Evolutionary conservation across 176 grass and related monocot species (phyloP), one percentile per base, ranked within the genome.

Genomic region (Chrysopogon serrulatus): DNA sequence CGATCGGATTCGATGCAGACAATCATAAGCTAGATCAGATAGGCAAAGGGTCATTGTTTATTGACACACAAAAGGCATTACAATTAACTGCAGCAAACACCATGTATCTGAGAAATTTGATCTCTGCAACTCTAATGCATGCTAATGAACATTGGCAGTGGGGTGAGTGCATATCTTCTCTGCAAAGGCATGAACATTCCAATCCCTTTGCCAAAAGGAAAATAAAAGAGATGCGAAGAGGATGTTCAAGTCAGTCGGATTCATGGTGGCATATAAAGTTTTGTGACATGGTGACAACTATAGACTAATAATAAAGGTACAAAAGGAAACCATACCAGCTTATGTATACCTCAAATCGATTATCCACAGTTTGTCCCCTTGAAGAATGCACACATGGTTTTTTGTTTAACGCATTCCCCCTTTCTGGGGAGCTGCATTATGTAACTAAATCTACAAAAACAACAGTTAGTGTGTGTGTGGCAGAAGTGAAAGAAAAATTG

Each of bases 1-100:
- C 57, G 31, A 21, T 78, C 21, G 0, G 84, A 90, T 83, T 79
- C 88, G 4, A 39, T 86, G 79, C 88, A 77, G 30, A 47, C 84
- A 40, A 90, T 74, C 3, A 16, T 82, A 66, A 82, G 73, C 39
- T 90, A 89, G 82, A 77, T 77, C 10, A 5, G 43, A 66, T 49
- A 71, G 8, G 9, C 1, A 62, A 72, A 79, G 2, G 3, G 3
- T 6, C n/a, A 28, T 5, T 61, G 24, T 59, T 59, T 1, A 24
- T 15, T 28, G 33, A 41, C 62, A 15, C 64, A 63, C 31, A 5
- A 8, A 24, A 16, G 74, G 2, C 6, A 11, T 18, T 42, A 4
- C 65, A 49, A 62, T 26, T 37, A 40, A 54, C 44, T 42, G 34
- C 27, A 36, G 36, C 43, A 14, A 18, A 51, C 33, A 8, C 35